These are phyloP conservation scores for Jatropha multifida DNA, from an alignment of 441 rosid species.

Conservation along the genomic window DNA sequence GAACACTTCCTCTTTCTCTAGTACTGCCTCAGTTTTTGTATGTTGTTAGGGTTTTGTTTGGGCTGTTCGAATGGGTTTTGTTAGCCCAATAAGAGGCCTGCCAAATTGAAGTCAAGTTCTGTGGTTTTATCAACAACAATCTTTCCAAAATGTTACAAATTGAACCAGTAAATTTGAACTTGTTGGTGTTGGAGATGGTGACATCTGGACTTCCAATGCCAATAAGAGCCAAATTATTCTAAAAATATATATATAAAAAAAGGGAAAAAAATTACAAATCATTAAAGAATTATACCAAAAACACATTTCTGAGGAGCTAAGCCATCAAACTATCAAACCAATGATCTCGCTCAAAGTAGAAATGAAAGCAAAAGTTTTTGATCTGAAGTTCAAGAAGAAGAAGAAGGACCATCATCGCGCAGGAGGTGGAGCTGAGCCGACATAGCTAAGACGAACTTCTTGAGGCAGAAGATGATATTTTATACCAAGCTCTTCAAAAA, in stretches of 20 bases:
- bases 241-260: too few relatives aligned
- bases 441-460: constrained; percentile 36
- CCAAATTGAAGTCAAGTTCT: too few relatives aligned
- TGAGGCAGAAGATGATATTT: constrained; percentile 50
- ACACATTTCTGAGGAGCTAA: background rate
- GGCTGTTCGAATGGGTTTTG: background rate
- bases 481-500: constrained; percentile 44
- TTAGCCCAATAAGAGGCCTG: background rate
- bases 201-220: too few relatives aligned
- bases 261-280: background rate
- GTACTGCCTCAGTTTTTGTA: background rate
- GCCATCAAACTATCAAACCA: background rate
- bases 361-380: background rate
- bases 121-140: too few relatives aligned
- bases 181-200: too few relatives aligned
- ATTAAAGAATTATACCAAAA: background rate
- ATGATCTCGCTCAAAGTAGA: background rate
- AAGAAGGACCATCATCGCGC: constrained; percentile 21
- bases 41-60: background rate
- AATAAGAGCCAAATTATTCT: too few relatives aligned
- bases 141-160: too few relatives aligned
- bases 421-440: constrained; percentile 27
- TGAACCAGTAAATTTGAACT: too few relatives aligned
- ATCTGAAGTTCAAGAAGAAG: background rate
- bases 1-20: background rate